Percentiles rank a stretch among this genome's conserved stretches.
These are phyloP conservation scores for Puccinia triticina DNA, from an alignment of 1,284 basidiomycete genomes.

Conservation along the genomic window DNA sequence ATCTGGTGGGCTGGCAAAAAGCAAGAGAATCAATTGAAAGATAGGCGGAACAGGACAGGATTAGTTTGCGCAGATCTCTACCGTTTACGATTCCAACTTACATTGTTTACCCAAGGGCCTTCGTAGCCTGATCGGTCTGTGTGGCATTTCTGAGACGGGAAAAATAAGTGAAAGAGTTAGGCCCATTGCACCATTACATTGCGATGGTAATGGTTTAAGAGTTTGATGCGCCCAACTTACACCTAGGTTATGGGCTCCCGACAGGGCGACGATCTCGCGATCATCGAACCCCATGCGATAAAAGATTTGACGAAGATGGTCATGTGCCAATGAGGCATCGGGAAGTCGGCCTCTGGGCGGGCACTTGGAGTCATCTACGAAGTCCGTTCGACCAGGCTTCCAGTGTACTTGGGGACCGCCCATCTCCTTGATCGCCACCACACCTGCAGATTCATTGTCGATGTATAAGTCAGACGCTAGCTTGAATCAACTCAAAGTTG, in stretches of 20 bases:
- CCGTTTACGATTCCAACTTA: slow-evolving; percentile 1
- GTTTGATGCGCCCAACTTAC: slow-evolving; percentile 57
- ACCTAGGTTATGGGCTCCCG: slow-evolving; percentile 66
- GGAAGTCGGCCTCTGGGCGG: slow-evolving; percentile 63
- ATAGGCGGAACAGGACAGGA: slow-evolving; percentile 10
- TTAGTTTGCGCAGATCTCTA: neutral
- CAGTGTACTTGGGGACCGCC: slow-evolving; percentile 64
- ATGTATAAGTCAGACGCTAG: slow-evolving; percentile 53
- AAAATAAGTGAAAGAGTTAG: neutral
- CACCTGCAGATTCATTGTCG: slow-evolving; percentile 60
- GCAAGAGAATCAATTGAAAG: slow-evolving; percentile 55
- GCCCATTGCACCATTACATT: too few relatives aligned
- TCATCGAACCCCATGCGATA: slow-evolving; percentile 65
- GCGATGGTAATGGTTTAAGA: neutral
- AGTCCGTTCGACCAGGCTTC: slow-evolving; percentile 64
- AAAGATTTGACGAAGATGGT: slow-evolving; percentile 64
- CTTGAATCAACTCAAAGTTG: neutral
- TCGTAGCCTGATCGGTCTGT: slow-evolving; percentile 63
- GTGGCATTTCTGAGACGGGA: slow-evolving; percentile 60
- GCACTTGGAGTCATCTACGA: slow-evolving; percentile 60
- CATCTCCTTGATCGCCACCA: slow-evolving; percentile 64
- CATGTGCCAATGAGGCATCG: slow-evolving; percentile 63
- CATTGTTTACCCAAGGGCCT: slow-evolving; percentile 59
- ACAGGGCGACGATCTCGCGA: slow-evolving; percentile 66
- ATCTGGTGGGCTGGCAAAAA: slow-evolving; percentile 64